phyloP scores from a whole-genome alignment of 2,329 filamentous ascomycete genomes.

The Xylaria digitata region DNA sequence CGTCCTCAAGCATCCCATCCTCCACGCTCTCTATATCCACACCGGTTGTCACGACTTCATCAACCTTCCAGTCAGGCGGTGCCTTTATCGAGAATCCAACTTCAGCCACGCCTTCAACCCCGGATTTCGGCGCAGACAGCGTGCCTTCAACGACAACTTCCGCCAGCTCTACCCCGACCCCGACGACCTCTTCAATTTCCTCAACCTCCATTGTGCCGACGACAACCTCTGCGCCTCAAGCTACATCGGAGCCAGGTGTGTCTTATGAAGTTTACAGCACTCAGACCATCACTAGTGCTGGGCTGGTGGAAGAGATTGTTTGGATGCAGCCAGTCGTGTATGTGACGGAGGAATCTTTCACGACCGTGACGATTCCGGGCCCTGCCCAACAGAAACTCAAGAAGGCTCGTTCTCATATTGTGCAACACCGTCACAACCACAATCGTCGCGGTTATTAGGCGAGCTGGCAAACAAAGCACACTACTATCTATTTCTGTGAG shows the following conservation, averaged over 20 bases:
- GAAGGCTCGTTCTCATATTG: constrained; percentile 52
- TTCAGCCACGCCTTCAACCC: constrained; percentile 20
- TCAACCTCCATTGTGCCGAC: constrained; percentile 35
- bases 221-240: constrained; percentile 47
- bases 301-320: constrained; percentile 65
- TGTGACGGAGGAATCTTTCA: constrained; percentile 59
- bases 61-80: constrained; percentile 44
- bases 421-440: constrained; percentile 54
- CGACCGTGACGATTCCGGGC: constrained; percentile 57
- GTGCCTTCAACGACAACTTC: constrained; percentile 38
- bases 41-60: constrained; percentile 43
- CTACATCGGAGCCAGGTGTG: constrained; percentile 50
- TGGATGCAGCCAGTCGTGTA: constrained; percentile 67
- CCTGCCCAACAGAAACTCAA: constrained; percentile 48
- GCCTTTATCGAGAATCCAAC: constrained; percentile 48
- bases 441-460: constrained; percentile 38
- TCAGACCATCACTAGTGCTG: constrained; percentile 62
- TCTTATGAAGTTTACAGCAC: constrained; percentile 61
- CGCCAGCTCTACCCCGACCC: constrained; percentile 32
- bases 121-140: constrained; percentile 31
- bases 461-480: constrained; percentile 19
- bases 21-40: constrained; percentile 37
- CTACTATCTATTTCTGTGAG: constrained; percentile 44
- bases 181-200: constrained; percentile 34
- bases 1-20: constrained; percentile 5